phyloP scores from a whole-genome alignment of 176 grass and related monocot genomes.

The Canna indica region DNA sequence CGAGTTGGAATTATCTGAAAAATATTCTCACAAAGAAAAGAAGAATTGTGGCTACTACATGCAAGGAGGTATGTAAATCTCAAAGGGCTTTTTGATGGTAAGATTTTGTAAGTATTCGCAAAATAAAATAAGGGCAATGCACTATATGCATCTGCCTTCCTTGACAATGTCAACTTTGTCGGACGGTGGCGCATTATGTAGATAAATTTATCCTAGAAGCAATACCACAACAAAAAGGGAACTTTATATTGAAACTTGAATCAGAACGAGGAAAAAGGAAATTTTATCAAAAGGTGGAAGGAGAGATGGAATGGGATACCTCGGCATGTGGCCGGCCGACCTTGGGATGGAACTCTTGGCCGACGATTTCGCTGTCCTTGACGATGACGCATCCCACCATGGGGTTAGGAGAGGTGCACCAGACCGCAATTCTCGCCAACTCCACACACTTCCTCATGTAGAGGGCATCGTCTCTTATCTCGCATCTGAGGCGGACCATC shows the following conservation, averaged over 20 bases:
- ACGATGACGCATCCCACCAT: slow-evolving; percentile 94
- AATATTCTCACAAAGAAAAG: too few relatives aligned
- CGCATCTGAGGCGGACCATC: slow-evolving; percentile 23
- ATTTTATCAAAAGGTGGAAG: not conserved
- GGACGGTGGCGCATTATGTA: not conserved
- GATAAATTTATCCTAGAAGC: not conserved
- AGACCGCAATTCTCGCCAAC: slow-evolving; percentile 56
- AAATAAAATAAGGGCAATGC: too few relatives aligned
- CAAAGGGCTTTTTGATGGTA: too few relatives aligned
- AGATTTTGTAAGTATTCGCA: too few relatives aligned
- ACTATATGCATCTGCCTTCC: not conserved
- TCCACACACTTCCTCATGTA: slow-evolving; percentile 76
- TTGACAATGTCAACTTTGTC: not conserved
- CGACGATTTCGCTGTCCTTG: slow-evolving; percentile 50
- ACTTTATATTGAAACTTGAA: not conserved
- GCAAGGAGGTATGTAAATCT: too few relatives aligned
- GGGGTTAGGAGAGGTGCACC: slow-evolving; percentile 80
- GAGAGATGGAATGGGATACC: slow-evolving; percentile 24
- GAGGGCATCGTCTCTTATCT: slow-evolving; percentile 34
- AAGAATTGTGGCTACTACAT: too few relatives aligned
- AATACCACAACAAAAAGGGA: not conserved
- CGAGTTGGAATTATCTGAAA: too few relatives aligned
- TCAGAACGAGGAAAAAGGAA: not conserved
- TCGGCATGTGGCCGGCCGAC: slow-evolving; percentile 80
- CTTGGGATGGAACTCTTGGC: slow-evolving; percentile 81